Conservation (phyloP, 2,329 filamentous ascomycete genomes). For the Hypoxylon sp. region DNA sequence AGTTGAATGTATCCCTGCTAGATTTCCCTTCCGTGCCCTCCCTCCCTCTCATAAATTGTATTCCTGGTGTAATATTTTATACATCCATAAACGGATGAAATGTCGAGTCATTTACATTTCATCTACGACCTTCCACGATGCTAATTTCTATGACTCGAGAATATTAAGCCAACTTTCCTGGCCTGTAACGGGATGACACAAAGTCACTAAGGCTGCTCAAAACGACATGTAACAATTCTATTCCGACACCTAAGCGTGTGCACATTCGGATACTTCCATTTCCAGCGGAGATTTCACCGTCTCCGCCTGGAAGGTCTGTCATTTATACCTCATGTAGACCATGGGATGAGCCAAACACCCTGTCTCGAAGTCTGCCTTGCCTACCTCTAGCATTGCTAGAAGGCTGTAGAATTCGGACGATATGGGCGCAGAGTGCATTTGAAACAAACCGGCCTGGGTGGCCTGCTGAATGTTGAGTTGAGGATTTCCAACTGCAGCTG, state of each 20-base stretch:
- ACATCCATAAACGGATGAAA: not conserved
- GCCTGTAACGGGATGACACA: constrained; percentile 27
- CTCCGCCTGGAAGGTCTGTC: not conserved
- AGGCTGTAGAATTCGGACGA: constrained; percentile 4
- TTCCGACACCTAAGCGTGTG: constrained; percentile 8
- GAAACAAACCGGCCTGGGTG: constrained; percentile 20
- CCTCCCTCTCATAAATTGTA: not conserved
- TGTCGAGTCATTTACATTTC: not conserved
- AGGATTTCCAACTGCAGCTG: constrained; percentile 8
- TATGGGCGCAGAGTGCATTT: constrained; percentile 10
- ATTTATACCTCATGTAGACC: not conserved
- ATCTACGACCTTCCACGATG: not conserved
- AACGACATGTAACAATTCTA: constrained; percentile 32
- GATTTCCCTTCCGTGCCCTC: not conserved
- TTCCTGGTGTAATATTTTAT: too few species aligned
- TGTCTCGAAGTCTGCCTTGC: constrained; percentile 33
- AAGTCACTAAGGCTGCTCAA: not conserved
- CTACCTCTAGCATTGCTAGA: not conserved
- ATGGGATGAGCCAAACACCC: not conserved
- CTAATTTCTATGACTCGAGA: not conserved
- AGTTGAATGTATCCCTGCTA: not conserved
- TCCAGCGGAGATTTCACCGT: constrained; percentile 7
- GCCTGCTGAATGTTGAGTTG: constrained; percentile 9
- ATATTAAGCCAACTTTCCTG: constrained; percentile 1
- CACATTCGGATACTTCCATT: not conserved